A percentile compares a stretch with the other conserved stretches of the same genome.
These are phyloP conservation scores for Umbelopsis vinacea DNA, from an alignment of 192 early-diverging fungal genomes.

Conservation along the genomic window DNA sequence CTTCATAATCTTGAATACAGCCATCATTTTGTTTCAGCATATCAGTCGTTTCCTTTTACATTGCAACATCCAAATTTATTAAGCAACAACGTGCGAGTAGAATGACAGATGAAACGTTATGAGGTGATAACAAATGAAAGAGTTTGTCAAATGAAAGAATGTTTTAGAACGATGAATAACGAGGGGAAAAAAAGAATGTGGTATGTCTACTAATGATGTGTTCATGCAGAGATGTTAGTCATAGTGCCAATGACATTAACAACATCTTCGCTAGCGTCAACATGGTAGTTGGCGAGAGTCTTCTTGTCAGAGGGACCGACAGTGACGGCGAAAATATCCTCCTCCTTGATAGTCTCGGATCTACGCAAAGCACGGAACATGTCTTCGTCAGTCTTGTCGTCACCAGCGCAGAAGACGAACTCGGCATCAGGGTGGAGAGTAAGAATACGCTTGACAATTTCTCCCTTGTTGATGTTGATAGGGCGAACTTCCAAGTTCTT, in stretches of 20 bases:
- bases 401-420: slow-evolving; percentile 85
- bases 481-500: slow-evolving; percentile 89
- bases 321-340: slow-evolving; percentile 47
- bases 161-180: background rate
- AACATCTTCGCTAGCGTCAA: slow-evolving; percentile 69
- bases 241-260: slow-evolving; percentile 38
- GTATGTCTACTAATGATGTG: slow-evolving; percentile 18
- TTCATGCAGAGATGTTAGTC: background rate
- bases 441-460: slow-evolving; percentile 80
- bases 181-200: background rate
- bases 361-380: slow-evolving; percentile 74
- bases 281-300: slow-evolving; percentile 89
- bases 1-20: too few species aligned
- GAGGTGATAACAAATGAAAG: background rate
- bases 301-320: slow-evolving; percentile 91
- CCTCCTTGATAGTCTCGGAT: background rate
- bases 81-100: background rate
- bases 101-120: background rate
- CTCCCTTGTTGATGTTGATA: slow-evolving; percentile 85
- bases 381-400: slow-evolving; percentile 91
- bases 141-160: background rate
- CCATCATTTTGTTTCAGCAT: too few species aligned
- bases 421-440: slow-evolving; percentile 57
- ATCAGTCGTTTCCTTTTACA: too few species aligned
- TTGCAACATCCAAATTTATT: too few species aligned